phyloP scores from a whole-genome alignment of 371 early-diverging fungal genomes.

The Entomophthora muscae region DNA sequence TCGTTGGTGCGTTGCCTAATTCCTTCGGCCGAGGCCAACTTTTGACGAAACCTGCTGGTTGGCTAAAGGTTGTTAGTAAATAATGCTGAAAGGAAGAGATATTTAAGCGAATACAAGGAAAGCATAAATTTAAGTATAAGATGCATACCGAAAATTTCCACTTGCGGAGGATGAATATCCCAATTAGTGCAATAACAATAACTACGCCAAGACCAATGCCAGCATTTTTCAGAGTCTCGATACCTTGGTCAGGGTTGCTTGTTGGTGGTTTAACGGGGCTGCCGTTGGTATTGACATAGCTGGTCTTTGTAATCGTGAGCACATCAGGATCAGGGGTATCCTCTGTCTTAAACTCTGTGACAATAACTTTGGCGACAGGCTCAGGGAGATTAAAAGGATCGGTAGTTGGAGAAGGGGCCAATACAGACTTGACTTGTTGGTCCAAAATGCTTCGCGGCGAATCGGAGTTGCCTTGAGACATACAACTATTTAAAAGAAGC shows the following conservation, averaged over 20 bases:
- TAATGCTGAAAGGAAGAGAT: too few relatives aligned
- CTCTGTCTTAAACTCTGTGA: neutral
- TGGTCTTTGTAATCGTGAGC: neutral
- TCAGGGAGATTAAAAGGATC: neutral
- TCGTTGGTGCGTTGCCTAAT: slow-evolving; percentile 2
- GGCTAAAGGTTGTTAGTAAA: neutral
- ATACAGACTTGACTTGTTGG: neutral
- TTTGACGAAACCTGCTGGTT: slow-evolving; percentile 1
- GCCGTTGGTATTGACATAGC: neutral
- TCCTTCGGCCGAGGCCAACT: neutral
- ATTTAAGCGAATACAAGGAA: neutral
- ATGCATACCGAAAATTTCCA: slow-evolving; percentile 18
- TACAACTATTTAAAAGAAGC: neutral
- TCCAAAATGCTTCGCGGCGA: neutral
- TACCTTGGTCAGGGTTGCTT: neutral
- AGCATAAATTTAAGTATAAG: neutral
- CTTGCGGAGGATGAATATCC: slow-evolving; percentile 19
- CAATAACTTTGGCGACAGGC: neutral
- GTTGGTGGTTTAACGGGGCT: neutral
- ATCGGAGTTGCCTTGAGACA: neutral
- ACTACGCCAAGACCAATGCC: slow-evolving; percentile 14
- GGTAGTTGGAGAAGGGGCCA: neutral
- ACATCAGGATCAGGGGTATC: neutral
- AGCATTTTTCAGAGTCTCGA: neutral
- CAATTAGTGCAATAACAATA: slow-evolving; percentile 12